Conservation (phyloP, 108 stramenopile genomes). For the Chaetoceros tenuissimus region DNA sequence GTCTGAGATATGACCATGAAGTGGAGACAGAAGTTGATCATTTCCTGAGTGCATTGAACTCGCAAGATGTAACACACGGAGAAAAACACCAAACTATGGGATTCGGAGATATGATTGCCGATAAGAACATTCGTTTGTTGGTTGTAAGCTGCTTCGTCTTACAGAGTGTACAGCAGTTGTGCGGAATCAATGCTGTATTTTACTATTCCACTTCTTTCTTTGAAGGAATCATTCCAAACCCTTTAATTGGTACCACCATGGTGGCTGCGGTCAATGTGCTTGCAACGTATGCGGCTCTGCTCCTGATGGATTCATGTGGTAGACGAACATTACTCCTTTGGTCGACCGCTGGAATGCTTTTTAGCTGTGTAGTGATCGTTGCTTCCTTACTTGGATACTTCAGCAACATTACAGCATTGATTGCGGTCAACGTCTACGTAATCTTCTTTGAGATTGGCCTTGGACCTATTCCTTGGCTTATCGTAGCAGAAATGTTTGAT, state of each 20-base stretch:
- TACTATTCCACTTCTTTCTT: conserved; percentile 97
- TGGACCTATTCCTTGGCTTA: conserved; percentile 94
- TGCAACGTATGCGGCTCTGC: conserved; percentile 87
- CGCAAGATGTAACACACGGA: conserved; percentile 40
- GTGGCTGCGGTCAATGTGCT: conserved; percentile 90
- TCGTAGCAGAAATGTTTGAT: conserved; percentile 89
- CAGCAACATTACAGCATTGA: conserved; percentile 58
- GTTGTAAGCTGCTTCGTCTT: conserved; percentile 67
- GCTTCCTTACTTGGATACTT: conserved; percentile 51
- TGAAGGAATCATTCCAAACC: conserved; percentile 86
- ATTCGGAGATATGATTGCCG: conserved; percentile 61
- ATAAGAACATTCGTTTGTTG: conserved; percentile 59
- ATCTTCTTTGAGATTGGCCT: conserved; percentile 93
- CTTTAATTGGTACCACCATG: conserved; percentile 84
- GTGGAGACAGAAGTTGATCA: conserved; percentile 89
- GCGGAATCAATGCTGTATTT: conserved; percentile 98
- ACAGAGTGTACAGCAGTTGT: conserved; percentile 90
- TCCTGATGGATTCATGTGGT: conserved; percentile 87
- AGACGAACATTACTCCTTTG: conserved; percentile 83
- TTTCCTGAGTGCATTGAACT: conserved; percentile 61
- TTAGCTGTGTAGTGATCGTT: conserved; percentile 56
- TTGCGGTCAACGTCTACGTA: conserved; percentile 81
- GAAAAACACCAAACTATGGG: conserved; percentile 18
- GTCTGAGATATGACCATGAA: conserved; percentile 85
- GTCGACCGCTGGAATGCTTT: conserved; percentile 78